A percentile compares a stretch with the other conserved stretches of the same genome.
Conservation (phyloP, 2,329 filamentous ascomycete genomes). For the Colletotrichum phormii region DNA sequence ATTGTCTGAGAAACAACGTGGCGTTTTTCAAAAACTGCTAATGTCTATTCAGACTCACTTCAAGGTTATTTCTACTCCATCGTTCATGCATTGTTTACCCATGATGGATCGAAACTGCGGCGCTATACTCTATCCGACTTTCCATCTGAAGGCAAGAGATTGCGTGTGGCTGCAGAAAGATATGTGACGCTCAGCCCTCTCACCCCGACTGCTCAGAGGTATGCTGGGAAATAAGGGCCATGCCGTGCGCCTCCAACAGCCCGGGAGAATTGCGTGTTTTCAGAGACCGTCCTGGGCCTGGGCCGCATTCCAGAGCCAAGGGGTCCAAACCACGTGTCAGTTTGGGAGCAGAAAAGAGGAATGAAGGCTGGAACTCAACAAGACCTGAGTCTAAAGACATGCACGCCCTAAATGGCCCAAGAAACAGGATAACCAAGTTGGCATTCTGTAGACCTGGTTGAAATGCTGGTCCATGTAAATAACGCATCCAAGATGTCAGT, state of each 20-base stretch:
- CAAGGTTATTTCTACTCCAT: neutral
- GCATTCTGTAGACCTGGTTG: neutral
- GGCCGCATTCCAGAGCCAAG: neutral
- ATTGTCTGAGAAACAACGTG: neutral
- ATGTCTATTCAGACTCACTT: neutral
- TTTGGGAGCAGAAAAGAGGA: neutral
- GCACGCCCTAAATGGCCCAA: neutral
- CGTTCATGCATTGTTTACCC: neutral
- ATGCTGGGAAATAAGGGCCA: neutral
- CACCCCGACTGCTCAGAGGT: neutral
- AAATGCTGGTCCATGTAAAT: neutral
- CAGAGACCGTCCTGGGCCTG: neutral
- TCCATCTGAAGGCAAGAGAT: neutral
- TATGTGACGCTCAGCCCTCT: neutral
- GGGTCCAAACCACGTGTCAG: neutral
- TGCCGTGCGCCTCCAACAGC: neutral
- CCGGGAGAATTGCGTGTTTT: neutral
- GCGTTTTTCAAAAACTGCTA: neutral
- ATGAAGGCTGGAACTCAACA: neutral
- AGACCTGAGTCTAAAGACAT: neutral
- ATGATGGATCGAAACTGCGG: neutral
- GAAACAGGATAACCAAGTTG: neutral
- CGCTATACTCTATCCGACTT: neutral
- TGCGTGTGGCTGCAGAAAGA: neutral
- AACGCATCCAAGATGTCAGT: neutral